These are phyloP conservation scores for Dactylellina parvicollis DNA, from an alignment of 2,329 filamentous ascomycete species.

Conservation along the genomic window DNA sequence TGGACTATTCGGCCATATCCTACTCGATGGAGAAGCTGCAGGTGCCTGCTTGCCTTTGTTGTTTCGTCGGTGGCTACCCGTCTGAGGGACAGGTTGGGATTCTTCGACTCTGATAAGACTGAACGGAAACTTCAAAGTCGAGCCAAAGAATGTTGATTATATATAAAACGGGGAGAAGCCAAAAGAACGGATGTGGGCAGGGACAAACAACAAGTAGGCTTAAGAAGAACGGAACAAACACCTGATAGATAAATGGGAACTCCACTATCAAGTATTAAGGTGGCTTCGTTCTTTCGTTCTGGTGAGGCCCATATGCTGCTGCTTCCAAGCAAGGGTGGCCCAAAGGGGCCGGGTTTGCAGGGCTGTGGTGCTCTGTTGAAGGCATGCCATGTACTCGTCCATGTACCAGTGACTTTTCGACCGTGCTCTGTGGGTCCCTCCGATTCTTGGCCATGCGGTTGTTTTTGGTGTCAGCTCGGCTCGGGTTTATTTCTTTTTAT, in stretches of 20 bases:
- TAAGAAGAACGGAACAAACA: conserved; percentile 12
- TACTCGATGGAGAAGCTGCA: conserved; percentile 22
- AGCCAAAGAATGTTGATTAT: conserved; percentile 19
- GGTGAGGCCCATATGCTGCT: conserved; percentile 24
- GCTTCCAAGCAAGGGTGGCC: conserved; percentile 38
- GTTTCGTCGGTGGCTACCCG: conserved; percentile 36
- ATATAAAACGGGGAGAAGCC: conserved; percentile 28
- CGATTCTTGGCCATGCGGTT: conserved; percentile 14
- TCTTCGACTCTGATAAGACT: neutral
- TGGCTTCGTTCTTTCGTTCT: conserved; percentile 20
- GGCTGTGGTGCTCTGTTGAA: conserved; percentile 3
- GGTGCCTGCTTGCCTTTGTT: conserved; percentile 19
- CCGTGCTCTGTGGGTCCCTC: conserved; percentile 13
- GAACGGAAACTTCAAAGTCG: neutral
- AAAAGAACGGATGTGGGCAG: conserved; percentile 1
- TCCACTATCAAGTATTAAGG: conserved; percentile 35
- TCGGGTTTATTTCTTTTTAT: conserved; percentile 2
- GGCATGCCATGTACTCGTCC: conserved; percentile 20
- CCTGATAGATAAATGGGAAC: conserved; percentile 25
- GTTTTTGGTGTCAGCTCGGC: conserved; percentile 7
- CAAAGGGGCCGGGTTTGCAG: conserved; percentile 10
- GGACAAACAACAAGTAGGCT: conserved; percentile 8
- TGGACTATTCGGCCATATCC: conserved; percentile 26
- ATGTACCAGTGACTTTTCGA: conserved; percentile 24
- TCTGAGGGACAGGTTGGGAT: conserved; percentile 12